A percentile compares a stretch with the other conserved stretches of the same genome.
Conservation (phyloP, 2,329 filamentous ascomycete genomes). For the Colletotrichum musae region DNA sequence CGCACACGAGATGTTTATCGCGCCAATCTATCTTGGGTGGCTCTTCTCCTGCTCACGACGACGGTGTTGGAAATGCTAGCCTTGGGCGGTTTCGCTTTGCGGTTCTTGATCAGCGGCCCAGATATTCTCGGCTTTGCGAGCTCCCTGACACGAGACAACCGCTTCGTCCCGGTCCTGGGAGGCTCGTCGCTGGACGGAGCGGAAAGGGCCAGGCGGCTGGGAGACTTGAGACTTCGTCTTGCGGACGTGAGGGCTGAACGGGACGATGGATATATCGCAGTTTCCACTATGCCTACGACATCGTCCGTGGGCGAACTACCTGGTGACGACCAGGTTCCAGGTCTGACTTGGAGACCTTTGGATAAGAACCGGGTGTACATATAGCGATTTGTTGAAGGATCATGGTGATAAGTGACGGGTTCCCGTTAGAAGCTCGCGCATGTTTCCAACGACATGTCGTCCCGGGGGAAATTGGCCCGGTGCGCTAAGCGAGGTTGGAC, state of each 20-base stretch:
- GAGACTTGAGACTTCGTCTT: slow-evolving; percentile 16
- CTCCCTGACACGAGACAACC: slow-evolving; percentile 27
- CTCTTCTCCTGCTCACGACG: slow-evolving; percentile 9
- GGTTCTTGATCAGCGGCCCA: slow-evolving; percentile 17
- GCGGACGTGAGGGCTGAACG: slow-evolving; percentile 19
- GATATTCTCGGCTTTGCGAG: slow-evolving; percentile 27
- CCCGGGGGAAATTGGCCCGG: neutral
- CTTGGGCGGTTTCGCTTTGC: slow-evolving; percentile 3
- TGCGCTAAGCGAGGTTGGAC: neutral
- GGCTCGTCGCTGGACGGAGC: slow-evolving; percentile 19
- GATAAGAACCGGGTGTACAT: no score
- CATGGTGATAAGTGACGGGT: no score
- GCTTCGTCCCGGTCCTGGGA: neutral
- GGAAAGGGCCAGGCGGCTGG: slow-evolving; percentile 4
- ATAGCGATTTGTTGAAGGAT: no score
- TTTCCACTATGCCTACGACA: no score
- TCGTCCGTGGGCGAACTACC: no score
- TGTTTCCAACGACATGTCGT: neutral
- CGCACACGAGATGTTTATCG: slow-evolving; percentile 8
- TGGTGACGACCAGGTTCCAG: no score
- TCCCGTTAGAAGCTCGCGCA: neutral
- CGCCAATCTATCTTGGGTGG: slow-evolving; percentile 21
- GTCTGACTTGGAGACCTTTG: no score
- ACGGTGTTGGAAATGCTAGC: slow-evolving; percentile 20
- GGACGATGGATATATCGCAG: slow-evolving; percentile 7